Conservation (phyloP, 2,329 filamentous ascomycete species). For the Aaosphaeria arxii region DNA sequence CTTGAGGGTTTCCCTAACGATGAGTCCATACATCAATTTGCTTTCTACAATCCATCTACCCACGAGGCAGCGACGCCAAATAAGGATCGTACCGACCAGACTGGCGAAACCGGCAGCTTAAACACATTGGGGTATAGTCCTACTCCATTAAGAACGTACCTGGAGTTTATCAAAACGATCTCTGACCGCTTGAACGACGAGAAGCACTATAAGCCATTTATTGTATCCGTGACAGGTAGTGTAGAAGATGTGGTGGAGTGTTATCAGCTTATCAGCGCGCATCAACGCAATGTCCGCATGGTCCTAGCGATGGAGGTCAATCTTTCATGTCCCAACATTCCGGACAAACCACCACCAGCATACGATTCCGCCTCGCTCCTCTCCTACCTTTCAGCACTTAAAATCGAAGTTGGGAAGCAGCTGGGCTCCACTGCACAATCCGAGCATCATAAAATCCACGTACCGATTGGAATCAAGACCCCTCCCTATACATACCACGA, state of each 20-base stretch:
- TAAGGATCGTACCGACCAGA: constrained; percentile 11
- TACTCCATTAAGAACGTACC: constrained; percentile 56
- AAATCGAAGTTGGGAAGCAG: constrained; percentile 23
- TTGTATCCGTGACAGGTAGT: constrained; percentile 69
- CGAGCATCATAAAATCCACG: constrained; percentile 20
- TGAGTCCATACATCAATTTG: constrained; percentile 58
- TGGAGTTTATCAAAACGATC: constrained; percentile 51
- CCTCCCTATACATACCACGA: constrained; percentile 71
- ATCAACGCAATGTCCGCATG: constrained; percentile 36
- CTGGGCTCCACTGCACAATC: constrained; percentile 1
- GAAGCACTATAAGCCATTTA: constrained; percentile 50
- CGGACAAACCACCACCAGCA: constrained; percentile 65
- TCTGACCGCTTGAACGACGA: constrained; percentile 33
- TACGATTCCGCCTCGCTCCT: constrained; percentile 56
- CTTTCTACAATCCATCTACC: constrained; percentile 57
- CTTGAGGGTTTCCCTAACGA: constrained; percentile 64
- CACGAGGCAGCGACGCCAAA: constrained; percentile 23
- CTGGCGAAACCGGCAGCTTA: constrained; percentile 40
- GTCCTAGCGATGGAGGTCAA: constrained; percentile 72
- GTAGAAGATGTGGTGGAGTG: constrained; percentile 56
- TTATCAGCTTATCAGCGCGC: constrained; percentile 49
- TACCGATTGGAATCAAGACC: constrained; percentile 66
- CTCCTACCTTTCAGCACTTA: constrained; percentile 54
- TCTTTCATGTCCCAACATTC: constrained; percentile 75
- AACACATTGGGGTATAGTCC: constrained; percentile 78